Conservation (phyloP, 2,329 filamentous ascomycete species). For the Dothiorella sarmentorum region DNA sequence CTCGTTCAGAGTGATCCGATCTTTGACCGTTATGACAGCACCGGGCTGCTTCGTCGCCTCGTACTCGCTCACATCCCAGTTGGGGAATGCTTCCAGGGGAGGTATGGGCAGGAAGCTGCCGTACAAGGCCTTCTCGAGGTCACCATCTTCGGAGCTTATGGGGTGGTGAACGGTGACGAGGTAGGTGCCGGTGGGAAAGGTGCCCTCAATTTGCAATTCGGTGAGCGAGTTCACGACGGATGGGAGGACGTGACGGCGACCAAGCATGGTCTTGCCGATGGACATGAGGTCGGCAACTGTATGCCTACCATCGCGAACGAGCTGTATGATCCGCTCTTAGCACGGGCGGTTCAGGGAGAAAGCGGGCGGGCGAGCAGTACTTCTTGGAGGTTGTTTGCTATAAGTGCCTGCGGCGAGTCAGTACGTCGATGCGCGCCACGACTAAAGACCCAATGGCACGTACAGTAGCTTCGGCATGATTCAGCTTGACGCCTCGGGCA, state of each 20-base stretch:
- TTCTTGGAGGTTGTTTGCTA: constrained; percentile 87
- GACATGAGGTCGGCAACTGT: constrained; percentile 90
- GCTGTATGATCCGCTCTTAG: constrained; percentile 41
- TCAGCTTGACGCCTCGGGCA: constrained; percentile 81
- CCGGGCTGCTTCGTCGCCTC: constrained; percentile 69
- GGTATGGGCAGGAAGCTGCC: constrained; percentile 87
- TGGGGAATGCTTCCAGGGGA: constrained; percentile 62
- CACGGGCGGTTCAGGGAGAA: neutral
- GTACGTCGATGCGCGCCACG: neutral
- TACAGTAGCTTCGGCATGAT: constrained; percentile 85
- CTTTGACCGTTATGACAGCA: constrained; percentile 70
- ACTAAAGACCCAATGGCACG: constrained; percentile 22
- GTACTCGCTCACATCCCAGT: constrained; percentile 63
- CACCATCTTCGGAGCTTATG: constrained; percentile 78
- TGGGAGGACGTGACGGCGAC: constrained; percentile 84
- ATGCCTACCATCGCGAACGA: constrained; percentile 94
- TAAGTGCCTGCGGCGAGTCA: constrained; percentile 61
- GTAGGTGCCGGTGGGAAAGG: constrained; percentile 85
- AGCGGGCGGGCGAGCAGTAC: constrained; percentile 37
- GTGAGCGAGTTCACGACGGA: constrained; percentile 73
- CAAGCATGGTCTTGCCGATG: constrained; percentile 86
- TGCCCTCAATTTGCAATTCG: constrained; percentile 91
- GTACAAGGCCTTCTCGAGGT: constrained; percentile 83
- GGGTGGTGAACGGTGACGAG: constrained; percentile 93
- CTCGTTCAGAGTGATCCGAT: constrained; percentile 67